Conservation (phyloP, 1,284 basidiomycete species). For the Ustilago sp. region DNA sequence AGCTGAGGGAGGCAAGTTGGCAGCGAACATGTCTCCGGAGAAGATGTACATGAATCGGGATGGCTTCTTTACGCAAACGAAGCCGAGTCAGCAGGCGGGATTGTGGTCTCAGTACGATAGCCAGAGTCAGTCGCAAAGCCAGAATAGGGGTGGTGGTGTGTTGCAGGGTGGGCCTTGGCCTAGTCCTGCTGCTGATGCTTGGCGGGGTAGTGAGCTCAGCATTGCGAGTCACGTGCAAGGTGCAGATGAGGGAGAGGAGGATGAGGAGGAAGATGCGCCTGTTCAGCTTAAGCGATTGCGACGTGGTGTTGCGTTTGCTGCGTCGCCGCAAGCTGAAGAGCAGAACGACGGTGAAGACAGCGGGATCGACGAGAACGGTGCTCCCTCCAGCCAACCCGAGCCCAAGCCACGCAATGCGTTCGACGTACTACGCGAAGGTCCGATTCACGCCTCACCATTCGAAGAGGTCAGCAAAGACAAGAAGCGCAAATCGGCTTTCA, state of each 20-base stretch:
- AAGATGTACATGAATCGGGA: slow-evolving; percentile 64
- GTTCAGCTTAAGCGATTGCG: slow-evolving; percentile 46
- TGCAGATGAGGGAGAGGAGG: slow-evolving; percentile 15
- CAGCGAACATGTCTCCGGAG: slow-evolving; percentile 24
- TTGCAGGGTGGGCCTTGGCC: slow-evolving; percentile 6
- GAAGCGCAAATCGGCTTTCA: slow-evolving; percentile 57
- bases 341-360: slow-evolving; percentile 10
- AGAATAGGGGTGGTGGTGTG: neutral
- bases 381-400: slow-evolving; percentile 38
- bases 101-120: slow-evolving; percentile 40
- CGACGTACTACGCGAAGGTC: slow-evolving; percentile 26
- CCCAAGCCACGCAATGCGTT: slow-evolving; percentile 35
- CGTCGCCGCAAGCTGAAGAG: neutral
- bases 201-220: slow-evolving; percentile 18
- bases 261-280: slow-evolving; percentile 24
- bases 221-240: neutral
- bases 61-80: slow-evolving; percentile 67
- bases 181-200: slow-evolving; percentile 15
- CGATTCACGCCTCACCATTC: neutral
- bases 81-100: slow-evolving; percentile 42
- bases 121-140: slow-evolving; percentile 35
- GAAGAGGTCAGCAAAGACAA: slow-evolving; percentile 13
- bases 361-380: slow-evolving; percentile 31
- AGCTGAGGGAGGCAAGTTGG: slow-evolving; percentile 17
- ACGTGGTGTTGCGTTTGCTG: slow-evolving; percentile 13